Conservation (phyloP, 2,329 filamentous ascomycete species). For the Alternaria longipes region DNA sequence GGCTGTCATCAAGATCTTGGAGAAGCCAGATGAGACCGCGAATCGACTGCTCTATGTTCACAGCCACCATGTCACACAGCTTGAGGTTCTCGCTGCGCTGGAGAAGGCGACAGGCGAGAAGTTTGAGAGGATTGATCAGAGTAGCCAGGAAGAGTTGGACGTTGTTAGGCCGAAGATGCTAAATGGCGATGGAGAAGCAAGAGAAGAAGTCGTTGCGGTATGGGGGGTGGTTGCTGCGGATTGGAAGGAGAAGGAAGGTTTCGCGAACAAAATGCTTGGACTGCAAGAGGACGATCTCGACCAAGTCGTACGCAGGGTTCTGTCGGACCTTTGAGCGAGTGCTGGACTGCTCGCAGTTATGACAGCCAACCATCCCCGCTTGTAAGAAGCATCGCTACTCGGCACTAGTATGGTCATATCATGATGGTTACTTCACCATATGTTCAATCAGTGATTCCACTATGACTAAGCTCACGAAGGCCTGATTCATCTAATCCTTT, state of each 20-base stretch:
- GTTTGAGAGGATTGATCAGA: slow-evolving; percentile 59
- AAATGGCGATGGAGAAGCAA: slow-evolving; percentile 42
- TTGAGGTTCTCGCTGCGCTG: slow-evolving; percentile 64
- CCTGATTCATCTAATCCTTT: not conserved
- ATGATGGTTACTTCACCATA: not conserved
- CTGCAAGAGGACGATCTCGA: slow-evolving; percentile 45
- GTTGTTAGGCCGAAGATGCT: slow-evolving; percentile 44
- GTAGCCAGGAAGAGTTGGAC: slow-evolving; percentile 43
- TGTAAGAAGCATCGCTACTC: too few species aligned
- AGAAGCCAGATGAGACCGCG: slow-evolving; percentile 56
- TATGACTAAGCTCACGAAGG: not conserved
- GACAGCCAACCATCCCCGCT: not conserved
- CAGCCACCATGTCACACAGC: slow-evolving; percentile 67
- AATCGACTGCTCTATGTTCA: slow-evolving; percentile 69
- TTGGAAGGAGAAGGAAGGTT: slow-evolving; percentile 43
- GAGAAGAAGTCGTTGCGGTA: slow-evolving; percentile 46
- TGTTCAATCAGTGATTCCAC: not conserved
- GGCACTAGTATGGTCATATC: not conserved
- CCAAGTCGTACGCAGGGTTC: slow-evolving; percentile 38
- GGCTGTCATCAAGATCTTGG: slow-evolving; percentile 63
- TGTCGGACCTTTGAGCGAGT: slow-evolving; percentile 20
- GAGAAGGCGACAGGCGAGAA: slow-evolving; percentile 63
- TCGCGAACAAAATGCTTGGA: slow-evolving; percentile 45
- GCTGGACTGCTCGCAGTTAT: not conserved
- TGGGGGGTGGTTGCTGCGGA: slow-evolving; percentile 48